Evolutionary conservation across 169 alveolate genomes (phyloP).

Genomic region (Perkinsus marinus): DNA sequence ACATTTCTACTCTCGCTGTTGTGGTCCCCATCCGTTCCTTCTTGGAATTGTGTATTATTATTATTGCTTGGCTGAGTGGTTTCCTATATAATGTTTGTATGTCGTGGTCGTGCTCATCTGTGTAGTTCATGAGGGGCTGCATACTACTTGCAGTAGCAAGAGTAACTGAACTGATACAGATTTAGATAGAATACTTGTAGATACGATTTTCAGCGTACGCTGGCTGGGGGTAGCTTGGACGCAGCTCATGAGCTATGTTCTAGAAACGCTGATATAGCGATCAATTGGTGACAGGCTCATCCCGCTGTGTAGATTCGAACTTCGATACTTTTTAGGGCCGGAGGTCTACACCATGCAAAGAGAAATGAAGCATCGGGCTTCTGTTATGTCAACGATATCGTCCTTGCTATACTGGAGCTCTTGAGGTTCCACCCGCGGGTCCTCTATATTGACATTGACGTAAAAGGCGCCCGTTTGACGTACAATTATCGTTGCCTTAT

Average conservation of each 20-base stretch:
- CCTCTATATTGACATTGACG: slow-evolving; percentile 94
- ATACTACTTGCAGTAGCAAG: too few relatives aligned
- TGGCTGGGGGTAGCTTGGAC: slow-evolving; percentile 56
- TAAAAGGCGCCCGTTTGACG: too few relatives aligned
- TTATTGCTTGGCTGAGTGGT: too few relatives aligned
- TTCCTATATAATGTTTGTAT: too few relatives aligned
- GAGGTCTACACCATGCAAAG: slow-evolving; percentile 94
- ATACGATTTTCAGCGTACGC: background rate
- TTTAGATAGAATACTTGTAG: too few relatives aligned
- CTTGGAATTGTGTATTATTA: too few relatives aligned
- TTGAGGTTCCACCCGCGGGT: slow-evolving; percentile 59
- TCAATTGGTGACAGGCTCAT: slow-evolving; percentile 37
- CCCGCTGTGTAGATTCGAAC: background rate
- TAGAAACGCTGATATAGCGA: slow-evolving; percentile 48
- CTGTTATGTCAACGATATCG: slow-evolving; percentile 92
- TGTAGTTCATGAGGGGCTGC: too few relatives aligned
- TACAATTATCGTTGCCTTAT: too few relatives aligned
- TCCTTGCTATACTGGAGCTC: slow-evolving; percentile 37
- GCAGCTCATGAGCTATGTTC: slow-evolving; percentile 48
- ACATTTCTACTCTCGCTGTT: too few relatives aligned
- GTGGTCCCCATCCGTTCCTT: too few relatives aligned
- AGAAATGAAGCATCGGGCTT: slow-evolving; percentile 95
- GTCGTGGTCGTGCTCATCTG: too few relatives aligned
- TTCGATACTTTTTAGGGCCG: slow-evolving; percentile 71
- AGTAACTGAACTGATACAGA: too few relatives aligned